Conservation (phyloP, 495 filamentous ascomycete genomes). For the Pyronema omphalodes region DNA sequence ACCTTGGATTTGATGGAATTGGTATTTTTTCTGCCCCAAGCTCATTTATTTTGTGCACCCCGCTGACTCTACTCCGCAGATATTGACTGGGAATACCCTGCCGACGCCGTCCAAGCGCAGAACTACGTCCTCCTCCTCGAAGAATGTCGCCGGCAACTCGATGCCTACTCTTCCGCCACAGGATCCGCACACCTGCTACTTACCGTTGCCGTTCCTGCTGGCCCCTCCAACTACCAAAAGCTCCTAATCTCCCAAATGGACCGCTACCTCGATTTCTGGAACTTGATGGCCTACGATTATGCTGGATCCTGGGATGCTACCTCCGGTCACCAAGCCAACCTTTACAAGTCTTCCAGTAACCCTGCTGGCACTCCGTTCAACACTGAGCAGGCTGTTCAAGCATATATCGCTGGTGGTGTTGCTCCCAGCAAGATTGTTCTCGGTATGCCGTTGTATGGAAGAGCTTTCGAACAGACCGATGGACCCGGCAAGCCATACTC, state of each 20-base stretch:
- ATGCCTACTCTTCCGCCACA: constrained; percentile 37
- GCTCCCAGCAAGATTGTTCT: constrained; percentile 51
- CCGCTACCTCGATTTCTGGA: constrained; percentile 62
- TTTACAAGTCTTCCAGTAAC: constrained; percentile 37
- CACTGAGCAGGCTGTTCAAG: constrained; percentile 43
- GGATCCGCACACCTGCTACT: constrained; percentile 46
- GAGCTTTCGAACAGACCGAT: constrained; percentile 51
- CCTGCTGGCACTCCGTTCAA: constrained; percentile 47
- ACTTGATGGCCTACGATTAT: constrained; percentile 69
- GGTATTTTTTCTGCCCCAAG: neutral
- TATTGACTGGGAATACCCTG: constrained; percentile 53
- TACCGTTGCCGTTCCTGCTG: constrained; percentile 48
- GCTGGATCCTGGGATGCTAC: constrained; percentile 49
- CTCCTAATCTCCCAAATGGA: constrained; percentile 54
- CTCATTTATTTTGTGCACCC: neutral
- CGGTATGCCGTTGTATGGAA: constrained; percentile 74
- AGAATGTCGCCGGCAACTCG: constrained; percentile 44
- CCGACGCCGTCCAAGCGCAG: constrained; percentile 37
- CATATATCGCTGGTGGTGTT: constrained; percentile 49
- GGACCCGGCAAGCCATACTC: constrained; percentile 50
- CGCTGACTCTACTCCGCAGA: constrained; percentile 39
- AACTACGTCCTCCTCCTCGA: constrained; percentile 54
- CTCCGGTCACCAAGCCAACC: constrained; percentile 59
- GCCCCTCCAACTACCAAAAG: constrained; percentile 46
- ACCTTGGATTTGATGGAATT: constrained; percentile 44